Evolutionary conservation across 139 green algal genomes (phyloP).

Genomic region (Zygnema circumcarinatum): DNA sequence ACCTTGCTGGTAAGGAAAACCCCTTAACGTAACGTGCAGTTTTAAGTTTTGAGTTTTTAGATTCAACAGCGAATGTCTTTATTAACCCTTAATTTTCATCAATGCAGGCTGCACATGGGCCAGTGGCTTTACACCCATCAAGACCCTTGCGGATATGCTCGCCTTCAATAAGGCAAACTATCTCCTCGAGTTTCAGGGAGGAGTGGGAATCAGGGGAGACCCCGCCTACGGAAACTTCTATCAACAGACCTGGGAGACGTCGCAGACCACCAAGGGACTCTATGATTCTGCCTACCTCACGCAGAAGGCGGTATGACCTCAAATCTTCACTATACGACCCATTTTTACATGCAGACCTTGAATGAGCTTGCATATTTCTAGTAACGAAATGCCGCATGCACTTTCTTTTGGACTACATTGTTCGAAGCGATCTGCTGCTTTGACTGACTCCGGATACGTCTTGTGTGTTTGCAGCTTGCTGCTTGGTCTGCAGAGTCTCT

Average conservation of each 20-base stretch:
- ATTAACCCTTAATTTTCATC: background rate
- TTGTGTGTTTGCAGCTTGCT: too few species aligned
- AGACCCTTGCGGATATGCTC: slow-evolving; percentile 21
- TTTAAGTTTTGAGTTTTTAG: too few species aligned
- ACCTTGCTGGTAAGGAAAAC: background rate
- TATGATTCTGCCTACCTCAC: slow-evolving; percentile 1
- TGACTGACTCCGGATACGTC: too few species aligned
- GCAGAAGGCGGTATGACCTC: background rate
- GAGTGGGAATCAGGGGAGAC: background rate
- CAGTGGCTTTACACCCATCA: background rate
- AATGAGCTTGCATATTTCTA: too few species aligned
- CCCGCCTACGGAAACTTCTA: slow-evolving; percentile 10
- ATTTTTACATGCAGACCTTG: too few species aligned
- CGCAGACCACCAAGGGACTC: background rate
- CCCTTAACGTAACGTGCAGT: too few species aligned
- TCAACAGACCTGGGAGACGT: slow-evolving; percentile 6
- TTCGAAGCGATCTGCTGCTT: too few species aligned
- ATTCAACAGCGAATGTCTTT: too few species aligned
- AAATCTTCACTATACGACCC: too few species aligned
- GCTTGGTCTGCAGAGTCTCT: too few species aligned
- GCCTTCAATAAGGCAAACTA: slow-evolving; percentile 38
- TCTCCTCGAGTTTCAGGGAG: slow-evolving; percentile 1
- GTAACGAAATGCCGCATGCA: too few species aligned
- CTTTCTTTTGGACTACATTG: too few species aligned
- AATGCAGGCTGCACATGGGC: background rate